Base-by-base conservation (phyloP, 2,329 filamentous ascomycete genomes). In the Epichloe festucae region DNA sequence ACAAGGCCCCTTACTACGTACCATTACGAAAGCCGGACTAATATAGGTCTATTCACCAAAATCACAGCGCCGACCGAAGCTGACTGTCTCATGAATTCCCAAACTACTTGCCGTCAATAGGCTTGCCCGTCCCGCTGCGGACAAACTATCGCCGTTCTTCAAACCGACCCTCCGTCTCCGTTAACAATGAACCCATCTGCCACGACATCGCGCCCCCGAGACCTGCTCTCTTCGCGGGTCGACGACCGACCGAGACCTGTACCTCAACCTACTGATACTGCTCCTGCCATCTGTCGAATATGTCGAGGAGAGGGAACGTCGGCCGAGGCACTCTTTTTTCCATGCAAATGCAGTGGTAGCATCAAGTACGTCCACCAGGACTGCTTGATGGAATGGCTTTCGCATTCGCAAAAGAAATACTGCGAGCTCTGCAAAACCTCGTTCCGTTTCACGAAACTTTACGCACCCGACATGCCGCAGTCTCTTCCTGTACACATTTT, bases 381-480 rank as follows among this genome's bases (percentile, higher is more conserved):
- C 66, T 98, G 93, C 67, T 73, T 98, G 69, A 95, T 98, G 85
- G 90, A 97, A 70, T 98, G 93, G 93, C 76, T 98, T 21, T 91
- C 89, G 48, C 94, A 98, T 68, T 97, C 93, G 2, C 90, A 98
- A 67, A 98, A 98, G 79, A 97, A 97, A 69, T 87, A 98, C 73
- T 98, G 94, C 75, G 93, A 98, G 73, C 82, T 98, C 38, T 98
- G 93, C 81, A 98, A 98, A 73, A 98, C 93, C 2, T 84, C 90
- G 0, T 98, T 97, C 65, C 87, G 89, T 54, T 98, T 98, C 73
- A 98, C 93, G 50, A 98, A 98, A 70, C 79, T 98, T 40, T 98
- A 98, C 72, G 84, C 90, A 55, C 89, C 89, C 4, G 80, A 90
- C 63, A 98, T 98, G 93, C 94, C 93, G 1, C 79, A 81, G 56